Evolutionary conservation across 1,284 basidiomycete genomes (phyloP).

Genomic region (Mycena citricolor): DNA sequence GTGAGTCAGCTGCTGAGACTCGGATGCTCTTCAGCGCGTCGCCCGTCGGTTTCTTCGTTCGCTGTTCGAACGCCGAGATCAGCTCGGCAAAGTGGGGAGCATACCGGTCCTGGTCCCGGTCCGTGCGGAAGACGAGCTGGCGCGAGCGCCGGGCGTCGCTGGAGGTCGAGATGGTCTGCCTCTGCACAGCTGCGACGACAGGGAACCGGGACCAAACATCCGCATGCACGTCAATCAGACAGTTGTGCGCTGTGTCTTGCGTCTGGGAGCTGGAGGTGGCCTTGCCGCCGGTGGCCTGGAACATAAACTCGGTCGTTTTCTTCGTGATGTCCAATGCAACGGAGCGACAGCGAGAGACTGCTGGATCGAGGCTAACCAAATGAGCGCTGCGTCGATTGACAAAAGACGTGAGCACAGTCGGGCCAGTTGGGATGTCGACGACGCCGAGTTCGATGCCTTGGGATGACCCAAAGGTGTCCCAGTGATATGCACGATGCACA

Average conservation of each 20-base stretch:
- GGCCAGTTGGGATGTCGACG: slow-evolving; percentile 27
- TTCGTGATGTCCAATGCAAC: slow-evolving; percentile 50
- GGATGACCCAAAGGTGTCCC: slow-evolving; percentile 53
- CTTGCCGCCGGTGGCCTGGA: slow-evolving; percentile 39
- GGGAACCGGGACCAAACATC: slow-evolving; percentile 69
- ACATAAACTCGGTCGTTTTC: slow-evolving; percentile 53
- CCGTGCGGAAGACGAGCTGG: slow-evolving; percentile 46
- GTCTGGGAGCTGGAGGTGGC: slow-evolving; percentile 18
- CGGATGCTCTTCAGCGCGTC: slow-evolving; percentile 38
- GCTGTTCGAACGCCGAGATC: slow-evolving; percentile 45
- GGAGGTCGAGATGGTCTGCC: slow-evolving; percentile 42
- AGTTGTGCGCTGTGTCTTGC: slow-evolving; percentile 42
- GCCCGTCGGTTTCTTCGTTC: slow-evolving; percentile 52
- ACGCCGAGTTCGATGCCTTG: slow-evolving; percentile 42
- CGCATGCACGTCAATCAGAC: slow-evolving; percentile 52
- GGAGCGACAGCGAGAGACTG: slow-evolving; percentile 36
- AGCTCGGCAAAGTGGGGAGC: slow-evolving; percentile 44
- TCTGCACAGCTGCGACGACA: slow-evolving; percentile 52
- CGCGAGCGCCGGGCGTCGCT: slow-evolving; percentile 31
- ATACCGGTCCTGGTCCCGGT: slow-evolving; percentile 36
- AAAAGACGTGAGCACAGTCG: slow-evolving; percentile 44
- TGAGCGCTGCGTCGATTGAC: slow-evolving; percentile 42
- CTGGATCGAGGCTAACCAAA: slow-evolving; percentile 39
- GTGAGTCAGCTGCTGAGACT: slow-evolving; percentile 32
- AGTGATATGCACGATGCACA: slow-evolving; percentile 46